Evolutionary conservation across 352 stramenopile genomes (phyloP), one percentile per base, ranked within the genome.

Genomic region (Globisporangium cederbergense): DNA sequence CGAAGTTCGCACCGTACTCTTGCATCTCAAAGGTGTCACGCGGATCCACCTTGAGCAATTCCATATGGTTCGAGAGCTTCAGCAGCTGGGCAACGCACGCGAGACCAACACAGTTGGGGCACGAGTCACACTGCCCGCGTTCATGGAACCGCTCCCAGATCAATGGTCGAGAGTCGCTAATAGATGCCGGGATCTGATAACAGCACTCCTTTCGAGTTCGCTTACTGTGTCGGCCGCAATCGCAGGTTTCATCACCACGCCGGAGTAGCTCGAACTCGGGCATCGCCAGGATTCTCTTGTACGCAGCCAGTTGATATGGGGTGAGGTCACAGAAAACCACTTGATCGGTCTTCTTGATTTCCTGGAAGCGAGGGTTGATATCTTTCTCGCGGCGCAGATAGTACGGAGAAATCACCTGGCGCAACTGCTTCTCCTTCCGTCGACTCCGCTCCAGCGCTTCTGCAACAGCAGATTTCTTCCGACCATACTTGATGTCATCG

Each of bases 271-370:
- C 72, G 58, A 88, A 93, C 62, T 93, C 83, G 9, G 82, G 78
- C 78, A 91, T 88, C 2, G 73, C 75, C 20, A 91, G 66, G 14
- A 93, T 80, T 9, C 85, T 74, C 56, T 89, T 73, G 68, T 93
- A 93, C 4, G 75, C 81, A 9, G 78, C 76, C 47, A 88, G 70
- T 73, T 94, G 86, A 55, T 80, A 72, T 16, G 80, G 76, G 8
- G 83, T 90, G 32, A 94, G 80, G 34, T 91, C 81, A 32, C 86
- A 94, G 42, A 92, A 89, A 1, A 94, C 83, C 16, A 94, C 81
- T 76, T 91, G 80, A 34, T 94, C 86, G 58, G 61, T 73, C 59
- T 94, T 94, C 10, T 81, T 84, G 34, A 94, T 77, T 49, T 80
- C 74, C 66, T 89, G 75, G 49, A 94, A 90, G 4, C 70, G 71